phyloP scores from a whole-genome alignment of 768 basidiomycete species.

The Trametes cubensis region DNA sequence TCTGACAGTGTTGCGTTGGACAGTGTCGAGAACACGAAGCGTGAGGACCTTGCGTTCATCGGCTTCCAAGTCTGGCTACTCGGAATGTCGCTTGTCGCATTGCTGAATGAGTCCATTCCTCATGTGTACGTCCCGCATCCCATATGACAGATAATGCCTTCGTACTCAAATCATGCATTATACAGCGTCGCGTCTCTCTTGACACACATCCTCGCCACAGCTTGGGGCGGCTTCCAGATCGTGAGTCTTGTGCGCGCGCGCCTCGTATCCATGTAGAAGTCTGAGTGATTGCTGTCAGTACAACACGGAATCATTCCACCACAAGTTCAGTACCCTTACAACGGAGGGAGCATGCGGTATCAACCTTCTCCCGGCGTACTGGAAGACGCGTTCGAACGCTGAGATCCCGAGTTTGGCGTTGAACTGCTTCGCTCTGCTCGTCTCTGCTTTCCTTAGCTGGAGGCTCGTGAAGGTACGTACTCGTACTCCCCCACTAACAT shows the following conservation, averaged over 20 bases:
- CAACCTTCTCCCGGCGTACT: conserved; percentile 65
- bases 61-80: conserved; percentile 81
- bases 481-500: not conserved
- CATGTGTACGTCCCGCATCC: conserved; percentile 48
- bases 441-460: conserved; percentile 71
- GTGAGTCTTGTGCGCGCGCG: conserved; percentile 14
- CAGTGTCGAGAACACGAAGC: conserved; percentile 71
- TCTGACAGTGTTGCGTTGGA: not conserved
- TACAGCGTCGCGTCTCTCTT: conserved; percentile 62
- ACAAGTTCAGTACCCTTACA: conserved; percentile 56
- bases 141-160: not conserved
- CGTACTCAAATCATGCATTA: not conserved
- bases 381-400: conserved; percentile 58
- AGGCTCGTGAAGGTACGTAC: conserved; percentile 67
- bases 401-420: conserved; percentile 67
- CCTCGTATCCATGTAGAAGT: not conserved
- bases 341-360: conserved; percentile 65
- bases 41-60: conserved; percentile 79
- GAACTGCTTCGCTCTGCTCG: conserved; percentile 60
- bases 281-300: not conserved
- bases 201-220: conserved; percentile 73
- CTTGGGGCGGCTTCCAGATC: conserved; percentile 74
- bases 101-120: conserved; percentile 78
- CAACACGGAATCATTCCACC: conserved; percentile 60
- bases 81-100: conserved; percentile 73